A percentile compares a stretch with the other conserved stretches of the same genome.
Evolutionary conservation across 78 protist species (phyloP).

Genomic region (Planoprotostelium fungivorum): DNA sequence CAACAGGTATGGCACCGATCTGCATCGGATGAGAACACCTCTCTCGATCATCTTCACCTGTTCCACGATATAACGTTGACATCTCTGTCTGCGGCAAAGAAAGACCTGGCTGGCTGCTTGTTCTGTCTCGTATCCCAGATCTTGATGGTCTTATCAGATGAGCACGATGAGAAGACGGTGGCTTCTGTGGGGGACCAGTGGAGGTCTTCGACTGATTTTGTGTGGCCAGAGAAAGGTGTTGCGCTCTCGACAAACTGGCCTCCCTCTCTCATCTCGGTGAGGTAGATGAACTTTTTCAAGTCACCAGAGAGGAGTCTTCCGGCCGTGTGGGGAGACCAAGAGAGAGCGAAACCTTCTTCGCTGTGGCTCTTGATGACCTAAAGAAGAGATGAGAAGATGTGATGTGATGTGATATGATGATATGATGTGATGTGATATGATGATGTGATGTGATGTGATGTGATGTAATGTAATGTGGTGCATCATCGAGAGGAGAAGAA

Average conservation of each 20-base stretch:
- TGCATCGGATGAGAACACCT: background rate
- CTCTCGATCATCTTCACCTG: background rate
- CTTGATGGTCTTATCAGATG: conserved; percentile 54
- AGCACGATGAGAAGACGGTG: conserved; percentile 68
- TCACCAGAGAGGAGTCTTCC: conserved; percentile 82
- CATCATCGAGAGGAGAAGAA: too few relatives aligned
- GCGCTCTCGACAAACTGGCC: conserved; percentile 9
- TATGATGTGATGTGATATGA: too few relatives aligned
- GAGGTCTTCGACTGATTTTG: conserved; percentile 84
- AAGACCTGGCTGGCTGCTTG: conserved; percentile 27
- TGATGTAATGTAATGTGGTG: too few relatives aligned
- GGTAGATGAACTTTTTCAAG: conserved; percentile 44
- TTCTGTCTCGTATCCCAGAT: conserved; percentile 75
- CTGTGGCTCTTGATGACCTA: conserved; percentile 25
- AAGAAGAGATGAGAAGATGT: background rate
- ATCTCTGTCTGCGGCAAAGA: conserved; percentile 68
- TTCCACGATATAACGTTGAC: conserved; percentile 92
- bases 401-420: background rate
- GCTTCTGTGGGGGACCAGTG: conserved; percentile 88
- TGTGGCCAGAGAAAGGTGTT: conserved; percentile 62
- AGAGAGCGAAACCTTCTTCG: conserved; percentile 89
- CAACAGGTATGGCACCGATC: conserved; percentile 59
- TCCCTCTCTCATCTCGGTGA: conserved; percentile 47
- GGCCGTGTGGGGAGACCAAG: conserved; percentile 69
- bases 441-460: too few relatives aligned